phyloP scores from a whole-genome alignment of 1,139 yeast species.

The Lodderomyces orthopsilosis region DNA sequence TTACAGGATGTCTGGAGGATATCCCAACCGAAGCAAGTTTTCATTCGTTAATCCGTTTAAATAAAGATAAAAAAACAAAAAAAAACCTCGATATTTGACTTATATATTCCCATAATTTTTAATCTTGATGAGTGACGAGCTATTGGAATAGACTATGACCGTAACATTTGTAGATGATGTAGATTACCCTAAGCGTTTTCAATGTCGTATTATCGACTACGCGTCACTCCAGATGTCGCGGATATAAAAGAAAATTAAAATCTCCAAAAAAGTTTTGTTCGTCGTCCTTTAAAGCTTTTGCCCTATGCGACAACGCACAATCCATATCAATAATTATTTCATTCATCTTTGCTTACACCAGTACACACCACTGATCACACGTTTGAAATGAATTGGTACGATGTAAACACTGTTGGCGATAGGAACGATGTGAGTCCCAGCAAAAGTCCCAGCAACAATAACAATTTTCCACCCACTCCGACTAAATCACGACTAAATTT shows the following conservation, averaged over 20 bases:
- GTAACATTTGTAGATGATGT: background rate
- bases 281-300: background rate
- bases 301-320: background rate
- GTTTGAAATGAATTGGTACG: slow-evolving; percentile 6
- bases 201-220: slow-evolving; percentile 1
- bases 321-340: background rate
- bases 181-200: background rate
- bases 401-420: slow-evolving; percentile 3
- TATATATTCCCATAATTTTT: background rate
- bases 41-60: background rate
- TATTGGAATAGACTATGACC: background rate
- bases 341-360: background rate
- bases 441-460: background rate
- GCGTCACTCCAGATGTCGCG: background rate
- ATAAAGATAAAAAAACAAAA: slow-evolving; percentile 1
- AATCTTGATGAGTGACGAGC: background rate
- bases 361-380: background rate
- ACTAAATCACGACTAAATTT: slow-evolving; percentile 9
- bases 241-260: background rate
- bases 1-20: background rate
- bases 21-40: background rate
- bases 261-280: background rate
- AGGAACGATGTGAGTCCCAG: slow-evolving; percentile 3
- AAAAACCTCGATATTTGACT: background rate
- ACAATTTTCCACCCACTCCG: slow-evolving; percentile 6